Conservation (phyloP, 148 eudicot genomes). For the Vaccinium myrtillus region DNA sequence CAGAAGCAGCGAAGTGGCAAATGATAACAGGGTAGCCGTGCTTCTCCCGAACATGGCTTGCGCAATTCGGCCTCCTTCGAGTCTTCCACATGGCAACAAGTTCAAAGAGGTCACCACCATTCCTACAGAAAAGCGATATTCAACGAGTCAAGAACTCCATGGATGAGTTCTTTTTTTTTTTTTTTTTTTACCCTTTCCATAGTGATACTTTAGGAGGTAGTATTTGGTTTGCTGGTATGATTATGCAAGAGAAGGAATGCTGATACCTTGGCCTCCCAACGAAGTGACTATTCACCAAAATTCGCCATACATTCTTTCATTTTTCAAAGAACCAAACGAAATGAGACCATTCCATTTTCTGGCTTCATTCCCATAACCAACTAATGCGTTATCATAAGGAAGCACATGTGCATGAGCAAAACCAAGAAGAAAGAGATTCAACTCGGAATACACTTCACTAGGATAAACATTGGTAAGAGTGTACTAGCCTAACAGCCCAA, state of each 20-base stretch:
- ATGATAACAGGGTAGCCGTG: conserved; percentile 65
- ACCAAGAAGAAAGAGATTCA: background rate
- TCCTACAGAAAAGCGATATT: conserved; percentile 35
- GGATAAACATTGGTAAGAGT: background rate
- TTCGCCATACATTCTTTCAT: background rate
- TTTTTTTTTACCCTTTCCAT: background rate
- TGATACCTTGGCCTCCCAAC: background rate
- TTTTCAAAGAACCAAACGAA: background rate
- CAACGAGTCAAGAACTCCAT: background rate
- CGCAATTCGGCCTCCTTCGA: conserved; percentile 92
- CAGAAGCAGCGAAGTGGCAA: conserved; percentile 63
- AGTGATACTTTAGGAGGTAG: background rate
- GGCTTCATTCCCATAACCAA: background rate
- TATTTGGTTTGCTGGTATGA: background rate
- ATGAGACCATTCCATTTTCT: background rate
- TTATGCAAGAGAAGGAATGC: background rate
- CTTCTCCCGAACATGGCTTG: conserved; percentile 90
- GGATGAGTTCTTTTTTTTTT: background rate
- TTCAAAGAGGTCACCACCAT: conserved; percentile 95
- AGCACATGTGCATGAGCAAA: background rate
- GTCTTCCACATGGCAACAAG: conserved; percentile 83
- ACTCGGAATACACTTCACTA: background rate
- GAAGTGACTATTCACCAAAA: background rate
- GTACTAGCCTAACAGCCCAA: background rate
- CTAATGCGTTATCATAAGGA: background rate